Evolutionary conservation across 2,329 filamentous ascomycete genomes (phyloP).

Genomic region (Nigrospora osmanthi): DNA sequence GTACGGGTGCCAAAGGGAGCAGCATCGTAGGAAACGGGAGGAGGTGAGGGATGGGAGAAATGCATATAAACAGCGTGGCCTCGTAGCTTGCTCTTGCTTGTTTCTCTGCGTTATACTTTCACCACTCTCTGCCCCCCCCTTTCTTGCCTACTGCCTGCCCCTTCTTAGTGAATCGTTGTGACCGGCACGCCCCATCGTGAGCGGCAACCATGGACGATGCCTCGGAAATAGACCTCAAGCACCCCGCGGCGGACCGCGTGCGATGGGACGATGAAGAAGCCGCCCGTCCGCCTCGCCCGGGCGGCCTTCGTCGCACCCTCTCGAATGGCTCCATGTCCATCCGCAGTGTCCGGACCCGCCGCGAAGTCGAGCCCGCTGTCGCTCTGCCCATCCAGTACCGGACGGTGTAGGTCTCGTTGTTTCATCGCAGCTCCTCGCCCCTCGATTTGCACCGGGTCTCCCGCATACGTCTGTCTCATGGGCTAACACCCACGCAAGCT

Average conservation of each 20-base stretch:
- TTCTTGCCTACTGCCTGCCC: too few species aligned
- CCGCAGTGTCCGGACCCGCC: slow-evolving; percentile 26
- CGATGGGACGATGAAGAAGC: slow-evolving; percentile 30
- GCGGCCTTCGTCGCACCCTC: slow-evolving; percentile 12
- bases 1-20: too few species aligned
- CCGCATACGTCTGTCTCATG: background rate
- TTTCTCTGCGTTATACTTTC: too few species aligned
- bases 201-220: slow-evolving; percentile 14
- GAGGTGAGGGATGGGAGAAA: too few species aligned
- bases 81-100: too few species aligned
- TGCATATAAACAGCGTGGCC: too few species aligned
- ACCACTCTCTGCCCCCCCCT: too few species aligned
- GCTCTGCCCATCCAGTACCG: background rate
- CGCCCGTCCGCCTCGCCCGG: slow-evolving; percentile 12
- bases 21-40: too few species aligned
- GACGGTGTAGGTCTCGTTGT: background rate
- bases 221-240: slow-evolving; percentile 10
- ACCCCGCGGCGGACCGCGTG: slow-evolving; percentile 17
- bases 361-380: slow-evolving; percentile 17
- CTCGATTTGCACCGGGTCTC: slow-evolving; percentile 24
- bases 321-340: slow-evolving; percentile 33
- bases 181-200: background rate
- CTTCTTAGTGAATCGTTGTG: background rate
- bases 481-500: background rate
- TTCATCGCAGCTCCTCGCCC: slow-evolving; percentile 21